phyloP scores from a whole-genome alignment of 129 eudicot species.

The Saussurea involucrata region DNA sequence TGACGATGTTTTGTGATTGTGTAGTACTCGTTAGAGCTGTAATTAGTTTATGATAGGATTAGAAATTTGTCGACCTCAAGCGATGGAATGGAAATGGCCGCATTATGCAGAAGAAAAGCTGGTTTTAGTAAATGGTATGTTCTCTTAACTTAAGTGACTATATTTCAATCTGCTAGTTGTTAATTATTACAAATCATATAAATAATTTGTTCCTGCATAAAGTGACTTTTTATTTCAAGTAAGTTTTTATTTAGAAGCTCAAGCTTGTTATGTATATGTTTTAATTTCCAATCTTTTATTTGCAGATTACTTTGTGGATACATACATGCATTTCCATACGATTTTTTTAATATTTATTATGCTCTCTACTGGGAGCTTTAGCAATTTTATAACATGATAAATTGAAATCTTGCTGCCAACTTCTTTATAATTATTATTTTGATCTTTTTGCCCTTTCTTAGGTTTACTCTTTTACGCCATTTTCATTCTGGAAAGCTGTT shows the following conservation, averaged over 20 bases:
- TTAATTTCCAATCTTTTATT: background rate
- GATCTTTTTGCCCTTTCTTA: background rate
- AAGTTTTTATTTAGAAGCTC: conserved; percentile 1
- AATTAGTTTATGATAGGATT: conserved; percentile 12
- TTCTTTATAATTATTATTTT: background rate
- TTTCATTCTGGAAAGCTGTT: background rate
- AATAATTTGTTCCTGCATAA: background rate
- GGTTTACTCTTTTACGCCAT: background rate
- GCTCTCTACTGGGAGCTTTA: background rate
- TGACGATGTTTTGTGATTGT: conserved; percentile 20
- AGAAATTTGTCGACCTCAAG: conserved; percentile 31
- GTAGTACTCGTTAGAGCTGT: conserved; percentile 29
- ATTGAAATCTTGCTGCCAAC: background rate
- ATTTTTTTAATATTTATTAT: background rate
- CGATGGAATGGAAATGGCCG: conserved; percentile 25
- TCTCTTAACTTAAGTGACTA: conserved; percentile 7
- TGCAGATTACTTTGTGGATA: conserved; percentile 6
- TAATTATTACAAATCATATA: background rate
- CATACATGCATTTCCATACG: background rate
- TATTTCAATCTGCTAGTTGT: background rate
- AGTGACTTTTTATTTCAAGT: background rate
- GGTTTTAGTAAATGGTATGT: conserved; percentile 29
- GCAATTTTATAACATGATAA: background rate
- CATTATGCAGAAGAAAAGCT: conserved; percentile 25
- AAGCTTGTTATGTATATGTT: background rate